Percentiles rank a stretch among this genome's conserved stretches.
Evolutionary conservation across 768 basidiomycete genomes (phyloP).

Genomic region (Pleurotus cornucopiae): DNA sequence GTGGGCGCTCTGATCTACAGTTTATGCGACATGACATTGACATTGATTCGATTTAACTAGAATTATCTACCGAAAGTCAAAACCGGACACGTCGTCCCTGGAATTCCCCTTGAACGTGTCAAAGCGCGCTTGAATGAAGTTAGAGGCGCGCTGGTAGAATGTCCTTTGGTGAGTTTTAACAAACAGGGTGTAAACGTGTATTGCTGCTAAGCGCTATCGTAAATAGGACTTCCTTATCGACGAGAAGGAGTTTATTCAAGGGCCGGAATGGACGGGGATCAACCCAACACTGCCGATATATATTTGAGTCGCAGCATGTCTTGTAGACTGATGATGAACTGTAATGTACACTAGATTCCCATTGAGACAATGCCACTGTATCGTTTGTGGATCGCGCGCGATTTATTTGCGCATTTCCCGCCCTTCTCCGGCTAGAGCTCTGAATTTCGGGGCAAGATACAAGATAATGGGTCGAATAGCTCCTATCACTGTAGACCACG

Average conservation of each 20-base stretch:
- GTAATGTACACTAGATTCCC: no score
- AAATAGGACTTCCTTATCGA: slow-evolving; percentile 81
- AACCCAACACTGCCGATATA: slow-evolving; percentile 81
- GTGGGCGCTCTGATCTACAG: slow-evolving; percentile 32
- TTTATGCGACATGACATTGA: background rate
- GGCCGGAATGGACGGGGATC: slow-evolving; percentile 67
- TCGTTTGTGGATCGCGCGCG: no score
- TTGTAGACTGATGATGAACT: no score
- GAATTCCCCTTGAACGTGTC: slow-evolving; percentile 59
- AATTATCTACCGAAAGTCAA: slow-evolving; percentile 72
- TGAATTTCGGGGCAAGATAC: no score
- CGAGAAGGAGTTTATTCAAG: slow-evolving; percentile 65
- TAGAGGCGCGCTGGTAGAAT: slow-evolving; percentile 70
- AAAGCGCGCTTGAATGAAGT: slow-evolving; percentile 73
- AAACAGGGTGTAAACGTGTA: background rate
- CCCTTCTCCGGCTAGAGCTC: no score
- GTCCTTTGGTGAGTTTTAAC: slow-evolving; percentile 51
- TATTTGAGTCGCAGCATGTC: slow-evolving; percentile 36
- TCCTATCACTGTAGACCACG: no score
- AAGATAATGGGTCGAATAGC: no score
- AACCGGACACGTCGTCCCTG: slow-evolving; percentile 77
- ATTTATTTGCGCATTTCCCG: no score
- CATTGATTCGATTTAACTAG: slow-evolving; percentile 28
- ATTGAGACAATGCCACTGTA: no score
- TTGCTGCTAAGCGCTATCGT: background rate